Conservation (phyloP, 805 yeast species). For the Lipomyces mesembrius region DNA sequence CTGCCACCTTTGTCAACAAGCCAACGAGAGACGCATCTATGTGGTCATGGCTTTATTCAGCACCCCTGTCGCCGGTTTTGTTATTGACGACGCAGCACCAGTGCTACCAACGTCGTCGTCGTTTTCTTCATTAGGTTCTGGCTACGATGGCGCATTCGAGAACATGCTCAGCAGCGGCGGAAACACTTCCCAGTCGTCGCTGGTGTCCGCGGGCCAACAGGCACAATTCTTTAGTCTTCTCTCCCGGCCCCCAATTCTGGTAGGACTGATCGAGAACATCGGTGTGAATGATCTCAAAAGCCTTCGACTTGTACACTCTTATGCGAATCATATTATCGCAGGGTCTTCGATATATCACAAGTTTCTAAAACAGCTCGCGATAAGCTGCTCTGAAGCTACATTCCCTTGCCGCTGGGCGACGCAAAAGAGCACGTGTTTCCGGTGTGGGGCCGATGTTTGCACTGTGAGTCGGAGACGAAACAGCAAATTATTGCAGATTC, state of each 20-base stretch:
- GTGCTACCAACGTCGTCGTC: background rate
- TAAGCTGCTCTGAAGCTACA: constrained; percentile 29
- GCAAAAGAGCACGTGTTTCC: constrained; percentile 6
- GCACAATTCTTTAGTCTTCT: constrained; percentile 7
- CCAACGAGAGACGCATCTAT: background rate
- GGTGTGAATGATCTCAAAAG: constrained; percentile 10
- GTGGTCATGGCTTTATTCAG: background rate
- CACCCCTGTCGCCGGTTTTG: background rate
- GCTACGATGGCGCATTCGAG: background rate
- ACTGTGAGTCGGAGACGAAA: background rate
- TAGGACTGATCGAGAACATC: constrained; percentile 8
- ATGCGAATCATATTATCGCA: constrained; percentile 16
- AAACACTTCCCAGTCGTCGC: background rate
- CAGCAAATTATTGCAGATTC: background rate
- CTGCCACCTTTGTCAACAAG: no score
- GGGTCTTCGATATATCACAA: constrained; percentile 17
- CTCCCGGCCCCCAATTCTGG: constrained; percentile 16
- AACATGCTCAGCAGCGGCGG: background rate
- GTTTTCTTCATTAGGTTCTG: background rate
- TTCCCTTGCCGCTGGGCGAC: constrained; percentile 18
- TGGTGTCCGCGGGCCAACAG: background rate
- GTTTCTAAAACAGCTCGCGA: constrained; percentile 20
- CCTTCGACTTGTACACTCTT: constrained; percentile 25
- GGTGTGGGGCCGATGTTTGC: constrained; percentile 9
- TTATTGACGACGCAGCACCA: background rate